Conservation (phyloP, 305 asterid genomes). For the Plantago lanceolata region DNA sequence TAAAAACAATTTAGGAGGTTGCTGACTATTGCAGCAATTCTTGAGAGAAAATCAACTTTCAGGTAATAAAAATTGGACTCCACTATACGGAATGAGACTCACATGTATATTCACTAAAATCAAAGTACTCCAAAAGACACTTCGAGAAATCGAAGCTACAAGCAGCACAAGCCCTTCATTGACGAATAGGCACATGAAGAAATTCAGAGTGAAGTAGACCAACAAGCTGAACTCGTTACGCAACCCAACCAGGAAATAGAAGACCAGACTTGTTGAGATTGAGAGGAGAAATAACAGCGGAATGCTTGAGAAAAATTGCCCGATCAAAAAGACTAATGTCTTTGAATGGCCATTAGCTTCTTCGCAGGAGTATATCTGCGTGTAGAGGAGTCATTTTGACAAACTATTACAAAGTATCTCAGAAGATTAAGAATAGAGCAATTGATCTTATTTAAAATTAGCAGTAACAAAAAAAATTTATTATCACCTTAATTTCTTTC, state of each 20-base stretch:
- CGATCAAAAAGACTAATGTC: conserved; percentile 55
- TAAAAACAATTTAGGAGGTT: too few species aligned
- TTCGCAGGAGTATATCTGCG: conserved; percentile 59
- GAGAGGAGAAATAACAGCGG: conserved; percentile 93
- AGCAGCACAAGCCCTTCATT: conserved; percentile 85
- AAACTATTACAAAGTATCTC: background rate
- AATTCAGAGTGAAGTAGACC: conserved; percentile 78
- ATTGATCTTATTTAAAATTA: too few species aligned
- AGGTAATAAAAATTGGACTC: background rate
- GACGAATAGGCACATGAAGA: conserved; percentile 81
- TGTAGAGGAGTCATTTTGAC: conserved; percentile 7
- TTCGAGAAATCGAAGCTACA: conserved; percentile 58
- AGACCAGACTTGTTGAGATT: conserved; percentile 76
- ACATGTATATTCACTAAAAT: conserved; percentile 67
- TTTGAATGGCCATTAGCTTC: conserved; percentile 78
- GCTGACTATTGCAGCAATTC: background rate
- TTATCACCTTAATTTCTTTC: conserved; percentile 82
- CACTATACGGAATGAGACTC: conserved; percentile 32
- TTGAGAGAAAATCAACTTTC: too few species aligned
- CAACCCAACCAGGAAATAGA: conserved; percentile 88
- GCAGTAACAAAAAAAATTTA: background rate
- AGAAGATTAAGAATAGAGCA: background rate
- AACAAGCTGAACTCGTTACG: conserved; percentile 78
- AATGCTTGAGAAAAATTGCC: conserved; percentile 78
- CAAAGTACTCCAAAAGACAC: conserved; percentile 70